Base-by-base conservation (phyloP, 805 yeast genomes). In the Candida koratica region DNA sequence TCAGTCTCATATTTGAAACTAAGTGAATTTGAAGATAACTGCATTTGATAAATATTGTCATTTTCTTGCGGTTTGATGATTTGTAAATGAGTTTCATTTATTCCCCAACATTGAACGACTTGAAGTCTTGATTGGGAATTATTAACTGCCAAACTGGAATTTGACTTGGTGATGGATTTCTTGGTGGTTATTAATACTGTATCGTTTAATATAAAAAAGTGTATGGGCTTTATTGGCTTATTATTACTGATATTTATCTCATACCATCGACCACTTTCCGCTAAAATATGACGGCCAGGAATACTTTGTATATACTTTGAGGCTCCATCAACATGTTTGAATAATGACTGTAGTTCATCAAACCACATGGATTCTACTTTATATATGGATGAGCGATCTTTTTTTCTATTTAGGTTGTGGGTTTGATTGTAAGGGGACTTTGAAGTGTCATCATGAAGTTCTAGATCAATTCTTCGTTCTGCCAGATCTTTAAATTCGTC, bases 301-400 rank as follows among this genome's bases (percentile, higher is more conserved):
- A 75, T 56, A 1, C 84, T 77, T 14, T 87, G 83, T 25, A 88
- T 67, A 41, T 73, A 76, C 50, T 84, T 84, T 48, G 84, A 89
- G 1, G 95, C 88, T n/a, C 96, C 94, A 45, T 89, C 96, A 11
- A 89, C 95, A 44, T 83, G 86, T 47, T 78, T 78, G 56, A 81
- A 87, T 34, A 88, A 60, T 6, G 76, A 71, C 37, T 73, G 75
- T 51, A 88, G 64, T 51, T 84, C 87, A 28, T 69, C 67, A 11
- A 79, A 83, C 96, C 96, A 87, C 67, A 84, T 75, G 48, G 79
- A 79, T 54, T 85, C 90, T 34, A 88, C 61, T 36, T 84, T 75
- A 36, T 82, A 49, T 34, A 87, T 77, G 37, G 88, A 79, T 42
- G 81, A 77, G 28, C 95, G 66, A 53, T 83, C 87, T 35, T 68